These are phyloP conservation scores for Microstegium vimineum DNA, from an alignment of 176 grass and related monocot species.

Conservation along the genomic window DNA sequence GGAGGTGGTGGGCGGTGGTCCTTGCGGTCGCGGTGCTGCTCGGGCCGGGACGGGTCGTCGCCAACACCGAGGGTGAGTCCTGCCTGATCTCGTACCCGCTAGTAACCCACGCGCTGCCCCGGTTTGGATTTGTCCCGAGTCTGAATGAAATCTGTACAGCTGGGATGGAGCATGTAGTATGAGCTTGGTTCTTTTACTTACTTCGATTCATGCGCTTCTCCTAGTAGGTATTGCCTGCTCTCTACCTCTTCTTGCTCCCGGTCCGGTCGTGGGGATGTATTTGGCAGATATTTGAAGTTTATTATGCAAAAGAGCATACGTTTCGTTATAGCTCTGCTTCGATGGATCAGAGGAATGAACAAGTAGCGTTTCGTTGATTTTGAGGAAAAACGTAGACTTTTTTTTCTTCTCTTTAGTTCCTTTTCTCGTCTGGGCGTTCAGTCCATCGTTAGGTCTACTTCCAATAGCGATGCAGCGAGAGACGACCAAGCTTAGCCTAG, in stretches of 20 bases:
- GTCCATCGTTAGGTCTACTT: neutral
- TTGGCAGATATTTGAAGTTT: neutral
- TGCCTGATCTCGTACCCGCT: constrained; percentile 11
- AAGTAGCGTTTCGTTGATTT: neutral
- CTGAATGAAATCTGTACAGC: neutral
- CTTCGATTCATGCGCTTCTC: neutral
- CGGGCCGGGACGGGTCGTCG: constrained; percentile 28
- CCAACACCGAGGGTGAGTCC: constrained; percentile 48
- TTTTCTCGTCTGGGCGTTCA: neutral
- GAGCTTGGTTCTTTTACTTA: neutral
- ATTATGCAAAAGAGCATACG: neutral
- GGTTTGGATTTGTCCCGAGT: neutral
- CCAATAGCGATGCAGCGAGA: neutral
- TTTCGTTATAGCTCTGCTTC: neutral
- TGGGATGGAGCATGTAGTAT: no score
- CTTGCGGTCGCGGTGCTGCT: constrained; percentile 5
- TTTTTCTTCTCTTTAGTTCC: neutral
- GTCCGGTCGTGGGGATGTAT: neutral
- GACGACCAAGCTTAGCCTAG: neutral
- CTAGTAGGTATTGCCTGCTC: neutral
- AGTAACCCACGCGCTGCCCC: neutral
- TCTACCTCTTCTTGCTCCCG: neutral
- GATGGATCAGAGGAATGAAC: neutral
- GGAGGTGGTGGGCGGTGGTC: constrained; percentile 25
- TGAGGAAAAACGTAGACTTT: neutral